These are phyloP conservation scores for Jackrogersella multiformis DNA, from an alignment of 495 filamentous ascomycete species.

Conservation along the genomic window DNA sequence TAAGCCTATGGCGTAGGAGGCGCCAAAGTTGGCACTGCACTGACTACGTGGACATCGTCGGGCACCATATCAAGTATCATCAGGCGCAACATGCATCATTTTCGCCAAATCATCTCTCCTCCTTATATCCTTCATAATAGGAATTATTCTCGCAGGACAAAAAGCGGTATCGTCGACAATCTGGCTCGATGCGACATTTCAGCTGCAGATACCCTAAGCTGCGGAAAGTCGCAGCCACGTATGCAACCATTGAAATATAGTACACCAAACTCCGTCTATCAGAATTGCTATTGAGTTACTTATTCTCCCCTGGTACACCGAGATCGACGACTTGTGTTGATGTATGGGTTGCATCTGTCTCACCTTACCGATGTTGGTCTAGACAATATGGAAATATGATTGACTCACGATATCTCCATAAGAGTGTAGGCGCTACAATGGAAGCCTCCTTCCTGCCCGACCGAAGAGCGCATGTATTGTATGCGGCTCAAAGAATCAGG, in stretches of 20 bases:
- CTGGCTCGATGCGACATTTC: constrained; percentile 19
- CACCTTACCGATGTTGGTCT: constrained; percentile 5
- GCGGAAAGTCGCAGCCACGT: constrained; percentile 19
- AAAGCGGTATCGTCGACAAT: neutral
- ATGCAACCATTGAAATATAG: constrained; percentile 7
- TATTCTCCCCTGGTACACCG: constrained; percentile 14
- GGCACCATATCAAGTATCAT: constrained; percentile 19
- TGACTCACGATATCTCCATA: neutral
- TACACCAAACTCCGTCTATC: neutral
- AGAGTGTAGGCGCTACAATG: neutral
- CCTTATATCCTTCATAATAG: neutral
- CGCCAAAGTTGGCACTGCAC: constrained; percentile 1
- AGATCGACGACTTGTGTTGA: constrained; percentile 20
- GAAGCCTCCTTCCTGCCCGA: neutral
- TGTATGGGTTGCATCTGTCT: constrained; percentile 23
- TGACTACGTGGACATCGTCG: constrained; percentile 27
- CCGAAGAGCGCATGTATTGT: neutral
- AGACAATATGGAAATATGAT: constrained; percentile 4
- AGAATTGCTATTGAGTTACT: neutral
- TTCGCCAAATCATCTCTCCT: neutral
- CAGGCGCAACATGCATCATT: constrained; percentile 10
- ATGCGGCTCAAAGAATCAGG: neutral
- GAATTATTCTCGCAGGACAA: neutral
- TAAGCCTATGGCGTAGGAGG: constrained; percentile 6
- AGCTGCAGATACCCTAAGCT: constrained; percentile 8